Conservation (phyloP, 805 yeast species). For the Torulaspora indica region DNA sequence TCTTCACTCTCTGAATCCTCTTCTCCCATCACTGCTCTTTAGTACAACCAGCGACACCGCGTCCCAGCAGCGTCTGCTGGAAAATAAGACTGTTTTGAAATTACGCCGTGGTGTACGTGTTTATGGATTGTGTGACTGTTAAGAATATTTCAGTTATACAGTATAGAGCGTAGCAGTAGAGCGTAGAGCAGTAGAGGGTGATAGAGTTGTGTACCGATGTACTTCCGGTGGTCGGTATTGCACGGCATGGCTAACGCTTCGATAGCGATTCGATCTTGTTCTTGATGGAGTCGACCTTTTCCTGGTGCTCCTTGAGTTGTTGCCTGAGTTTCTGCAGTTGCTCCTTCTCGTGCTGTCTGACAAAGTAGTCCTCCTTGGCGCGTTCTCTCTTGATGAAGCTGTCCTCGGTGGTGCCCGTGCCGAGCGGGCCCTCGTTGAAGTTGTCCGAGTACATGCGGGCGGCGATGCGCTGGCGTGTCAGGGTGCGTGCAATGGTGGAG, state of each 20-base stretch:
- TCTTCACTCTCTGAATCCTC: too few species aligned
- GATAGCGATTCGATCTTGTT: slow-evolving; percentile 38
- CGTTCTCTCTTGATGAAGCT: slow-evolving; percentile 82
- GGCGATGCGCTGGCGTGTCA: slow-evolving; percentile 18
- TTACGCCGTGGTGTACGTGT: neutral
- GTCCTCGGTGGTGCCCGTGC: slow-evolving; percentile 48
- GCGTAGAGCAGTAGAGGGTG: too few species aligned
- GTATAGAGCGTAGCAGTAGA: too few species aligned
- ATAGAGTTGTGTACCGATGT: too few species aligned
- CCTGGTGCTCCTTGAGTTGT: slow-evolving; percentile 70
- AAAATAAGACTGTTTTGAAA: neutral
- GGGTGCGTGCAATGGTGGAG: slow-evolving; percentile 29
- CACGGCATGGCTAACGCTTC: slow-evolving; percentile 15
- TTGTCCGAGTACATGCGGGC: slow-evolving; percentile 47
- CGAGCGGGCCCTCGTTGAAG: slow-evolving; percentile 55
- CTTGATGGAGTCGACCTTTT: slow-evolving; percentile 49
- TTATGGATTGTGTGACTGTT: slow-evolving; percentile 6
- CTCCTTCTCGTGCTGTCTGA: slow-evolving; percentile 87
- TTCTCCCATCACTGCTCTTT: too few species aligned
- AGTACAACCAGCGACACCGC: too few species aligned
- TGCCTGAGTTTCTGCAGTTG: slow-evolving; percentile 72
- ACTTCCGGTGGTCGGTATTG: too few species aligned
- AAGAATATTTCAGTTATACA: neutral
- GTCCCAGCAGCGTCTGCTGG: too few species aligned
- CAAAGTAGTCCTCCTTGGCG: slow-evolving; percentile 81